phyloP scores from a whole-genome alignment of 2,329 filamentous ascomycete genomes.

The Arthrocladium fulminans region DNA sequence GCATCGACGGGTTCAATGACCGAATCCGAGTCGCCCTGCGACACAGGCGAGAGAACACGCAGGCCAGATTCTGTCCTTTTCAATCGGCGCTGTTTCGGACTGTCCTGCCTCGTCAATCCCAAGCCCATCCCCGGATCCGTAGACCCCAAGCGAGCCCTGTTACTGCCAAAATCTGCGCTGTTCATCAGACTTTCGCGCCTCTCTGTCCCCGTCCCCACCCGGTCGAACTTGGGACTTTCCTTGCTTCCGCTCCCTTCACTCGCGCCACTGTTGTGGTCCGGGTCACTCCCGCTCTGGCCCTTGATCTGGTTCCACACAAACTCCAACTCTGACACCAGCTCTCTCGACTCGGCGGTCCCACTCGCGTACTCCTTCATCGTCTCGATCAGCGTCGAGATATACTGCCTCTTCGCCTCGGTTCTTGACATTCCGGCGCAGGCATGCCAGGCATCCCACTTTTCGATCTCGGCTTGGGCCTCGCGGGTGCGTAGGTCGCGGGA shows the following conservation, averaged over 20 bases:
- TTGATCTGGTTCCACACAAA: constrained; percentile 55
- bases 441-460: constrained; percentile 76
- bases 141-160: constrained; percentile 36
- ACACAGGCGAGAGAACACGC: constrained; percentile 74
- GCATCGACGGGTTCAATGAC: constrained; percentile 31
- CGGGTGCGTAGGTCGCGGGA: constrained; percentile 25
- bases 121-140: constrained; percentile 25
- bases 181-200: constrained; percentile 28
- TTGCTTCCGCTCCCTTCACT: background rate
- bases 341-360: constrained; percentile 67
- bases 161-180: constrained; percentile 23
- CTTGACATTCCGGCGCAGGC: constrained; percentile 71
- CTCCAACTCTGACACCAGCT: constrained; percentile 88
- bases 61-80: constrained; percentile 32
- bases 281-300: constrained; percentile 22
- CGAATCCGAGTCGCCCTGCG: constrained; percentile 42
- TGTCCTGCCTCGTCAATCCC: background rate
- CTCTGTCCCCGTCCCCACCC: constrained; percentile 23
- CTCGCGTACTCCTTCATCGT: constrained; percentile 95
- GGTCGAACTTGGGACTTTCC: constrained; percentile 3
- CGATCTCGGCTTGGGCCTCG: constrained; percentile 35
- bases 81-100: constrained; percentile 5
- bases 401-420: constrained; percentile 87
- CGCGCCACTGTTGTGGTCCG: constrained; percentile 10
- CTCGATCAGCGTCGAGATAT: constrained; percentile 87